A percentile compares a stretch with the other conserved stretches of the same genome.
Evolutionary conservation across 768 basidiomycete species (phyloP).

Genomic region (Suillus luteus): DNA sequence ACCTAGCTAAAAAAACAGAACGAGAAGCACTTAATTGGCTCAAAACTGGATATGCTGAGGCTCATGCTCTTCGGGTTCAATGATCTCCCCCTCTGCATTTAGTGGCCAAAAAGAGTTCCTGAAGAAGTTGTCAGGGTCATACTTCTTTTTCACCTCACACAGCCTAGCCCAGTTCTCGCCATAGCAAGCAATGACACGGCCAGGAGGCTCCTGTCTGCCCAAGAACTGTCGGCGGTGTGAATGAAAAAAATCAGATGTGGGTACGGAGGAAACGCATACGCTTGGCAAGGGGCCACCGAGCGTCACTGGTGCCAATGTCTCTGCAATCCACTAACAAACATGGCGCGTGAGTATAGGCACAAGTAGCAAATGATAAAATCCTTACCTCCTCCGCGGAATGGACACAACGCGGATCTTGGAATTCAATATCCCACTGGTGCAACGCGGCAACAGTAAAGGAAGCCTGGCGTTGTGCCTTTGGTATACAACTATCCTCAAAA

Average conservation of each 20-base stretch:
- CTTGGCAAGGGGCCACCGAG: conserved; percentile 84
- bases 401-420: conserved; percentile 80
- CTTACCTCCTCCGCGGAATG: conserved; percentile 79
- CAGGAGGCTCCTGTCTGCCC: conserved; percentile 65
- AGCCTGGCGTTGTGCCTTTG: conserved; percentile 77
- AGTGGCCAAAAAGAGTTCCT: conserved; percentile 82
- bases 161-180: conserved; percentile 78
- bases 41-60: conserved; percentile 40
- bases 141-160: conserved; percentile 65
- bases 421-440: conserved; percentile 89
- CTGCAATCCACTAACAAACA: conserved; percentile 69
- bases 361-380: conserved; percentile 6
- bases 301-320: conserved; percentile 68
- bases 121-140: conserved; percentile 80
- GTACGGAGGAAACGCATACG: conserved; percentile 48
- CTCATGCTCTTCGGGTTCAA: conserved; percentile 65
- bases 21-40: conserved; percentile 3
- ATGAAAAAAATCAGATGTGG: conserved; percentile 13
- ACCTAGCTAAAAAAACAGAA: neutral
- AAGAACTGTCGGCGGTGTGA: conserved; percentile 55
- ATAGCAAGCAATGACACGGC: conserved; percentile 65
- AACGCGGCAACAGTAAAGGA: conserved; percentile 85
- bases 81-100: conserved; percentile 51
- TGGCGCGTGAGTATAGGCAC: conserved; percentile 14
- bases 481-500: conserved; percentile 71